Conservation (phyloP, 768 basidiomycete genomes). For the Phylloporus rhodoxanthus region DNA sequence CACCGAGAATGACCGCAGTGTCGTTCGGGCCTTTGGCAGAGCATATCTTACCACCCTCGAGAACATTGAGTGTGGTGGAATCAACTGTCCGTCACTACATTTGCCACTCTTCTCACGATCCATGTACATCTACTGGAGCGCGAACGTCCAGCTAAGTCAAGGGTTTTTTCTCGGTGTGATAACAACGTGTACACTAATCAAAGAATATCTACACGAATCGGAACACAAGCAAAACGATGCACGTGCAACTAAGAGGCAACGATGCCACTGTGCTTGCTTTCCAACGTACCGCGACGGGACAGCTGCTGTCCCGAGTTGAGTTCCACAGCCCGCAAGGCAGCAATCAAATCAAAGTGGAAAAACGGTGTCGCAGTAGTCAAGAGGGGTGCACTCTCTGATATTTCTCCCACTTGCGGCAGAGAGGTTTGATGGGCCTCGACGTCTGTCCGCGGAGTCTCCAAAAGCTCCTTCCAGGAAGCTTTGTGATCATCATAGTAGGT, state of each 20-base stretch:
- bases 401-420: not conserved
- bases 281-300: constrained; percentile 4
- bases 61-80: constrained; percentile 6
- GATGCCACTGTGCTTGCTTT: constrained; percentile 7
- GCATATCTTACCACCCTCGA: not conserved
- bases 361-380: constrained; percentile 60
- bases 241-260: not conserved
- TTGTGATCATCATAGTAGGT: constrained; percentile 47
- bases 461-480: constrained; percentile 15
- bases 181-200: not conserved
- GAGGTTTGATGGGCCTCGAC: constrained; percentile 29
- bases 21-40: constrained; percentile 2
- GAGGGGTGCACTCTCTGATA: constrained; percentile 28
- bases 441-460: constrained; percentile 19
- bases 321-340: constrained; percentile 69
- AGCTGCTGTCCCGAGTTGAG: constrained; percentile 19
- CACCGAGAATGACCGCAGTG: constrained; percentile 22
- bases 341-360: constrained; percentile 85
- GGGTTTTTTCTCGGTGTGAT: too few relatives aligned
- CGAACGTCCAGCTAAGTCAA: too few relatives aligned
- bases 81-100: too few relatives aligned
- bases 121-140: too few relatives aligned
- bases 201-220: not conserved
- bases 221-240: too few relatives aligned
- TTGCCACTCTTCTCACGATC: too few relatives aligned